Conservation (phyloP, 495 filamentous ascomycete genomes). For the Sabuloglossum arenarium region DNA sequence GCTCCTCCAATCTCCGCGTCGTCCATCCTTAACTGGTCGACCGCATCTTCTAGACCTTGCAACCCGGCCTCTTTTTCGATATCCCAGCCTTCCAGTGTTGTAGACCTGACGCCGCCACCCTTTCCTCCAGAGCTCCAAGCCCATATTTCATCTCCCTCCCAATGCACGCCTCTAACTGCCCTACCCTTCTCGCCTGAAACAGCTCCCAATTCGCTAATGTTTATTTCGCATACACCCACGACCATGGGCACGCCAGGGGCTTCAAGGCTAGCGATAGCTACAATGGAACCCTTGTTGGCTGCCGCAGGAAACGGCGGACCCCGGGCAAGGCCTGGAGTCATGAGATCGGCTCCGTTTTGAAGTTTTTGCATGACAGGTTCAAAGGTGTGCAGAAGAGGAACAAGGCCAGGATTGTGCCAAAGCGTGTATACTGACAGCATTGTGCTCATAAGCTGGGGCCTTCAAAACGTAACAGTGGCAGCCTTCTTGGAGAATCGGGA, state of each 20-base stretch:
- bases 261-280: constrained; percentile 44
- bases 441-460: neutral
- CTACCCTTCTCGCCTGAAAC: constrained; percentile 46
- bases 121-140: constrained; percentile 36
- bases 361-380: constrained; percentile 41
- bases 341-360: constrained; percentile 45
- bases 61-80: neutral
- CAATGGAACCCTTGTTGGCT: constrained; percentile 39
- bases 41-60: neutral
- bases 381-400: constrained; percentile 44
- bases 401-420: constrained; percentile 39
- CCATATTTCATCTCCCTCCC: constrained; percentile 58
- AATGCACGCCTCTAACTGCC: constrained; percentile 47
- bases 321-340: constrained; percentile 49
- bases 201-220: constrained; percentile 33
- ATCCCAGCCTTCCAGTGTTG: constrained; percentile 18
- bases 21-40: neutral
- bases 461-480: neutral
- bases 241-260: constrained; percentile 38
- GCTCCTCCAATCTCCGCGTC: constrained; percentile 2
- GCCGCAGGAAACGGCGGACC: constrained; percentile 45
- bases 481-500: neutral
- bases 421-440: constrained; percentile 35
- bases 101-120: constrained; percentile 21
- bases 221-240: constrained; percentile 46